phyloP scores from a whole-genome alignment of 495 filamentous ascomycete genomes.

The Tetracladium marchalianum region DNA sequence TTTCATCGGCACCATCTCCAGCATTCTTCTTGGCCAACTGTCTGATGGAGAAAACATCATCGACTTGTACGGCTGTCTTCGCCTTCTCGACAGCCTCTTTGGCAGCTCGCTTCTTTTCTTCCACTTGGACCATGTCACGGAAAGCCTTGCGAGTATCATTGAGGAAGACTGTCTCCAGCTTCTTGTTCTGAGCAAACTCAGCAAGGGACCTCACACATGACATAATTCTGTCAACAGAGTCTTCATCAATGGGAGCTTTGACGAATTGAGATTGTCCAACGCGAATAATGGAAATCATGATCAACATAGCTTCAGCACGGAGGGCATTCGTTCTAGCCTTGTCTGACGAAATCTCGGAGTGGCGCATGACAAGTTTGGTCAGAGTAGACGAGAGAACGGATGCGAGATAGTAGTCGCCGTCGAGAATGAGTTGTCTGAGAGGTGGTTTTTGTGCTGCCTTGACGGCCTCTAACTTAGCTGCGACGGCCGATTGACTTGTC shows the following conservation, averaged over 20 bases:
- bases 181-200: slow-evolving; percentile 81
- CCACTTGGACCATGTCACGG: slow-evolving; percentile 94
- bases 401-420: slow-evolving; percentile 96
- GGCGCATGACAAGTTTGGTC: slow-evolving; percentile 97
- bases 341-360: slow-evolving; percentile 88
- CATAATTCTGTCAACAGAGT: slow-evolving; percentile 96
- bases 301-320: slow-evolving; percentile 95
- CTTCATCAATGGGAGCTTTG: slow-evolving; percentile 94
- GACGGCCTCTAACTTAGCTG: slow-evolving; percentile 89
- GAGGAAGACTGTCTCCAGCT: slow-evolving; percentile 85
- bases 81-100: slow-evolving; percentile 88
- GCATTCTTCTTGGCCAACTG: slow-evolving; percentile 88
- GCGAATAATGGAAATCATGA: slow-evolving; percentile 94
- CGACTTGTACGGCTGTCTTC: slow-evolving; percentile 89
- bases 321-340: slow-evolving; percentile 83
- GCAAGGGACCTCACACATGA: slow-evolving; percentile 87
- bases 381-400: slow-evolving; percentile 89
- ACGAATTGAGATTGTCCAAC: slow-evolving; percentile 97
- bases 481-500: slow-evolving; percentile 80
- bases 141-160: slow-evolving; percentile 96
- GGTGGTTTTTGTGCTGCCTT: slow-evolving; percentile 97
- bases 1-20: slow-evolving; percentile 73
- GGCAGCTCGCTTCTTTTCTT: slow-evolving; percentile 91
- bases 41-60: slow-evolving; percentile 86
- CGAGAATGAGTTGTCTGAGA: slow-evolving; percentile 86